Evolutionary conservation across 805 yeast genomes (phyloP).

Genomic region (Suhomyces canberraensis): DNA sequence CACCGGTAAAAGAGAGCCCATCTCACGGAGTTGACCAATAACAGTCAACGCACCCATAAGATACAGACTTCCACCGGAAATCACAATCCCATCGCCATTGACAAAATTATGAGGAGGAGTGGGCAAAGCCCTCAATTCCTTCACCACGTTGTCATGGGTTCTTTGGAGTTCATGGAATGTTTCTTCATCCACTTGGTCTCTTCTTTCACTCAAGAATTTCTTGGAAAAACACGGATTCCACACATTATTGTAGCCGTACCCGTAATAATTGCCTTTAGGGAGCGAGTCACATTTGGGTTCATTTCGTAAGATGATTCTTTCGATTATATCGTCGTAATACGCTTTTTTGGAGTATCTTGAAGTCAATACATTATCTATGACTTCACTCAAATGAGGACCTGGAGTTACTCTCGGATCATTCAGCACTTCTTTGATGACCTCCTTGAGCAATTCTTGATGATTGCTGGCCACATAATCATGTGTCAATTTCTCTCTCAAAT

Average conservation of each 20-base stretch:
- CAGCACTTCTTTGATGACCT: background rate
- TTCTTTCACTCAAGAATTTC: slow-evolving; percentile 3
- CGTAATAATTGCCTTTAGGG: slow-evolving; percentile 2
- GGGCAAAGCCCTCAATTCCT: slow-evolving; percentile 17
- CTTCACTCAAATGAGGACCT: slow-evolving; percentile 1
- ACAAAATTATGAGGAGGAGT: slow-evolving; percentile 25
- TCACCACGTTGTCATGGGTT: slow-evolving; percentile 25
- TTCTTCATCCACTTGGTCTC: slow-evolving; percentile 7
- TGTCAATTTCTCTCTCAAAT: slow-evolving; percentile 3
- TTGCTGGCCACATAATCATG: slow-evolving; percentile 1
- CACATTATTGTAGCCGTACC: slow-evolving; percentile 9
- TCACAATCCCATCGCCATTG: slow-evolving; percentile 41
- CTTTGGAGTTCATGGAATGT: slow-evolving; percentile 19
- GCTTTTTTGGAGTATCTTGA: slow-evolving; percentile 6
- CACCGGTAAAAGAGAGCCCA: slow-evolving; percentile 34
- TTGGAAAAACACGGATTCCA: slow-evolving; percentile 9
- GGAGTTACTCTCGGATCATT: background rate
- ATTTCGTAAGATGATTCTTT: slow-evolving; percentile 7
- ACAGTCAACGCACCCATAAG: slow-evolving; percentile 34
- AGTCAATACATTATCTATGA: slow-evolving; percentile 3
- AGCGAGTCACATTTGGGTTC: slow-evolving; percentile 5
- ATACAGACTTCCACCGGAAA: slow-evolving; percentile 36
- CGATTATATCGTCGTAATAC: slow-evolving; percentile 8
- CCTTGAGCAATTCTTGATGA: slow-evolving; percentile 1
- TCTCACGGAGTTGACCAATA: slow-evolving; percentile 28